phyloP scores from a whole-genome alignment of 306 rosid species.

The Pachyrhizus erosus region DNA sequence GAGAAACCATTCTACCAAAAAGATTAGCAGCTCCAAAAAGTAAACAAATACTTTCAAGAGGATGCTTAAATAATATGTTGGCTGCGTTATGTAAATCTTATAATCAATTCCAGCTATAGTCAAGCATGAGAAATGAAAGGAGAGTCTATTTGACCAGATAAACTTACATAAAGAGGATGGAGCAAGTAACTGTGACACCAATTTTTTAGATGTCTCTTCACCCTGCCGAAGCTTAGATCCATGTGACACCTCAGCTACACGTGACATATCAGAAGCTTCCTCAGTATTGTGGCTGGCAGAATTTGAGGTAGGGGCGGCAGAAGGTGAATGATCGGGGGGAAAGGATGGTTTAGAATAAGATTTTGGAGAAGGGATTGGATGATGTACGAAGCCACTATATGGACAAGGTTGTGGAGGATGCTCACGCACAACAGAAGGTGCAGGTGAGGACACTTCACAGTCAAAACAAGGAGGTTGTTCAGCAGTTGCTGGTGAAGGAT shows the following conservation, averaged over 20 bases:
- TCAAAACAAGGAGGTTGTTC: conserved; percentile 52
- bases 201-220: conserved; percentile 46
- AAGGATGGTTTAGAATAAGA: conserved; percentile 48
- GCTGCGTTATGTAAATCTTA: conserved; percentile 20
- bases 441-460: conserved; percentile 54
- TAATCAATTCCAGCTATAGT: conserved; percentile 22
- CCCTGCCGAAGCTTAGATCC: conserved; percentile 50
- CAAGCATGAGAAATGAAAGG: conserved; percentile 24
- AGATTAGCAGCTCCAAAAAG: background rate
- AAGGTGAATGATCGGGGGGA: conserved; percentile 52
- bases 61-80: conserved; percentile 5
- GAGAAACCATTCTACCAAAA: conserved; percentile 3
- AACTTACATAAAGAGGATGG: conserved; percentile 72
- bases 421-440: conserved; percentile 53
- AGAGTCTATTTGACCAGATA: background rate
- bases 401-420: conserved; percentile 66
- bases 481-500: conserved; percentile 52
- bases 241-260: conserved; percentile 37
- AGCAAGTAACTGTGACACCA: conserved; percentile 49
- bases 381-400: conserved; percentile 37
- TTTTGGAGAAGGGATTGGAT: conserved; percentile 54
- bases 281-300: conserved; percentile 45
- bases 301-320: conserved; percentile 53
- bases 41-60: conserved; percentile 6
- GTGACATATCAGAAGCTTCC: conserved; percentile 56